These are phyloP conservation scores for Gossypium mustelinum DNA, from an alignment of 345 rosid species.

Conservation along the genomic window DNA sequence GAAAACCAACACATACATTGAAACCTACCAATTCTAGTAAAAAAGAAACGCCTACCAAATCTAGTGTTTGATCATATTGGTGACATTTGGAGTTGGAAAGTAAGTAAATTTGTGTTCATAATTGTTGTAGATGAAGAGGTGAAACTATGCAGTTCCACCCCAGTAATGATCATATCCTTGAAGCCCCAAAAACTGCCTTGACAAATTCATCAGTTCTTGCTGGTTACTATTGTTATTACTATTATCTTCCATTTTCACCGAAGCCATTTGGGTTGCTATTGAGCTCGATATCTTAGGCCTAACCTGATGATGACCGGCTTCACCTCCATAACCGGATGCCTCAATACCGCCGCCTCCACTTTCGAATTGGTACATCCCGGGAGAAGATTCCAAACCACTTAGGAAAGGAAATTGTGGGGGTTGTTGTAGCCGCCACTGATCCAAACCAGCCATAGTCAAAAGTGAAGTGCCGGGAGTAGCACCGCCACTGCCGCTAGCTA, in stretches of 20 bases:
- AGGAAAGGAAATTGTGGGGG: conserved; percentile 44
- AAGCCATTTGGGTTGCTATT: conserved; percentile 32
- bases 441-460: conserved; percentile 35
- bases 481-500: conserved; percentile 20
- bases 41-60: conserved; percentile 11
- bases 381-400: conserved; percentile 47
- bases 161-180: conserved; percentile 45
- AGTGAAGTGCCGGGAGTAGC: conserved; percentile 28
- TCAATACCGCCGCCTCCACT: conserved; percentile 29
- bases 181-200: conserved; percentile 52
- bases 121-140: background rate
- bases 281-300: conserved; percentile 38
- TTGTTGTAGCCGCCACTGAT: conserved; percentile 53
- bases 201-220: conserved; percentile 36
- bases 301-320: conserved; percentile 23
- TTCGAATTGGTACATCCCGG: conserved; percentile 47
- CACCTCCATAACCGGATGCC: conserved; percentile 26
- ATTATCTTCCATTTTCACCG: conserved; percentile 62
- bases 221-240: background rate
- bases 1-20: conserved; percentile 24
- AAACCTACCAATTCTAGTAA: conserved; percentile 8
- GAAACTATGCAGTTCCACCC: conserved; percentile 22
- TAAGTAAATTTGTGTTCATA: conserved; percentile 6
- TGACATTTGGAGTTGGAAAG: conserved; percentile 14
- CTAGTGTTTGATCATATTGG: conserved; percentile 34